A percentile compares a stretch with the other conserved stretches of the same genome.
Evolutionary conservation across 352 stramenopile species (phyloP).

Genomic region (Saprolegnia diclina): DNA sequence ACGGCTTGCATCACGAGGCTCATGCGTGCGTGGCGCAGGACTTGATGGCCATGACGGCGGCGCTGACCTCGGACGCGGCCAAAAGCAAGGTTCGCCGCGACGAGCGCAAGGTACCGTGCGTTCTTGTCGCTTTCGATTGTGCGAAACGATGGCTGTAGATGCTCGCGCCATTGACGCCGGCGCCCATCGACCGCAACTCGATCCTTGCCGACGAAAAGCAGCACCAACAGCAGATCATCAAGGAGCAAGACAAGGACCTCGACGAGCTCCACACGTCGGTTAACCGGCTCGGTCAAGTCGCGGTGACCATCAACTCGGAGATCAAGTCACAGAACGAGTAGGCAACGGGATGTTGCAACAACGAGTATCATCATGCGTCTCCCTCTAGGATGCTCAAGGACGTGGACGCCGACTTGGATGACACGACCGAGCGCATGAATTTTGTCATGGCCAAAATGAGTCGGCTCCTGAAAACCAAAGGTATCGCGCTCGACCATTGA

Average conservation of each 20-base stretch:
- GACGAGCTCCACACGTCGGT: slow-evolving; percentile 53
- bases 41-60: slow-evolving; percentile 45
- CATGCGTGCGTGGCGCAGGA: slow-evolving; percentile 33
- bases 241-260: slow-evolving; percentile 59
- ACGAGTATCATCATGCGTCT: slow-evolving; percentile 3
- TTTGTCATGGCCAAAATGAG: slow-evolving; percentile 77
- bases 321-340: slow-evolving; percentile 73
- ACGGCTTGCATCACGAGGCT: background rate
- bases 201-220: slow-evolving; percentile 50
- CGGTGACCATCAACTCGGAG: slow-evolving; percentile 63
- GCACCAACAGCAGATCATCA: slow-evolving; percentile 62
- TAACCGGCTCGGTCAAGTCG: slow-evolving; percentile 51
- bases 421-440: slow-evolving; percentile 74
- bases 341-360: background rate
- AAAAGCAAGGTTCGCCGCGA: slow-evolving; percentile 53
- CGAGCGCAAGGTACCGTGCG: slow-evolving; percentile 47
- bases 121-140: background rate
- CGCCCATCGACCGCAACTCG: slow-evolving; percentile 16
- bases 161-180: slow-evolving; percentile 36
- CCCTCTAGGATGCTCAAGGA: slow-evolving; percentile 68
- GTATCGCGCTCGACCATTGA: slow-evolving; percentile 29
- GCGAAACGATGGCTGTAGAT: slow-evolving; percentile 30
- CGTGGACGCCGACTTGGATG: slow-evolving; percentile 60
- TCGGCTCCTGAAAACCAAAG: slow-evolving; percentile 75
- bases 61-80: slow-evolving; percentile 54